Evolutionary conservation across 306 rosid species (phyloP).

Genomic region (Sicyos edulis): DNA sequence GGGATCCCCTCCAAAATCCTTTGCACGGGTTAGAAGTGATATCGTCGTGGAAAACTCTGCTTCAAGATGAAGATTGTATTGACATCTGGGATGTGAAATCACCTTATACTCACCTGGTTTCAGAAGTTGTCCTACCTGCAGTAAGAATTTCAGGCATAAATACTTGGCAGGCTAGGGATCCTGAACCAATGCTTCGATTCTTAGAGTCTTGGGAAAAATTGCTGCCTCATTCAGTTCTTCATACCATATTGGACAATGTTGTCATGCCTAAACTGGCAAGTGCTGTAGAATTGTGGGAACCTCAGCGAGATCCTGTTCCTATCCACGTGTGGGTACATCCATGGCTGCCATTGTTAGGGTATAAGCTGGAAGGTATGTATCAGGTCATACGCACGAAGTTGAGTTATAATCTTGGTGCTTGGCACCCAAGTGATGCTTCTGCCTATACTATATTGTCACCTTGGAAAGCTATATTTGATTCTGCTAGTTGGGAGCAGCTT

Average conservation of each 20-base stretch:
- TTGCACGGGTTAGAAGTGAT: constrained; percentile 61
- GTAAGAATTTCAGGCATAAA: constrained; percentile 75
- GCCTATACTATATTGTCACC: constrained; percentile 79
- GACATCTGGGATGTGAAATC: constrained; percentile 71
- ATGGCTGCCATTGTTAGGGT: constrained; percentile 80
- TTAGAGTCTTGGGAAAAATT: constrained; percentile 75
- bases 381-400: constrained; percentile 72
- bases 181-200: constrained; percentile 82
- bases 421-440: constrained; percentile 91
- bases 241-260: constrained; percentile 53
- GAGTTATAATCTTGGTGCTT: constrained; percentile 78
- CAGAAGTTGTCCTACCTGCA: constrained; percentile 86
- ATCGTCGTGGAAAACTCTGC: constrained; percentile 59
- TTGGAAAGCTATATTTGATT: constrained; percentile 79
- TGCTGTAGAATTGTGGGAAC: constrained; percentile 91
- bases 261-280: constrained; percentile 68
- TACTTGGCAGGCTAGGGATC: constrained; percentile 90
- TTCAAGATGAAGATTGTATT: constrained; percentile 52
- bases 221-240: constrained; percentile 61
- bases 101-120: constrained; percentile 67
- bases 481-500: constrained; percentile 85
- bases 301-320: constrained; percentile 81
- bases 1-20: constrained; percentile 84
- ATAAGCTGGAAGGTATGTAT: constrained; percentile 68
- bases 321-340: constrained; percentile 96